Percentiles rank a stretch among this genome's conserved stretches.
These are phyloP conservation scores for Rhizopus stolonifer DNA, from an alignment of 371 early-diverging fungal genomes.

Conservation along the genomic window DNA sequence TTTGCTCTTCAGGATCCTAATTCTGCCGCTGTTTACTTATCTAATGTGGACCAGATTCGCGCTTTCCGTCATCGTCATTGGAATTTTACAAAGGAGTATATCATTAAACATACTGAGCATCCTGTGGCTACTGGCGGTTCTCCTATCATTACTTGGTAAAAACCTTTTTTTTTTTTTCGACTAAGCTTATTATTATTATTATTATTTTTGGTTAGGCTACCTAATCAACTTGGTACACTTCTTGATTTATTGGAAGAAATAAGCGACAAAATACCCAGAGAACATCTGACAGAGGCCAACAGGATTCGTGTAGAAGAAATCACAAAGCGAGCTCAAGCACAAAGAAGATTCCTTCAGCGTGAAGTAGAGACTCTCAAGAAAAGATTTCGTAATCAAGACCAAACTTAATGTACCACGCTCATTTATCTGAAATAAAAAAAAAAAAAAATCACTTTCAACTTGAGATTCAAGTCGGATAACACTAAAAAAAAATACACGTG, in stretches of 20 bases:
- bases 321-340: conserved; percentile 57
- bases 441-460: too few relatives aligned
- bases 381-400: conserved; percentile 30
- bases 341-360: conserved; percentile 57
- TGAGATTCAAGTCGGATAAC: too few relatives aligned
- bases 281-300: conserved; percentile 52
- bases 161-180: neutral
- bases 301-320: conserved; percentile 55
- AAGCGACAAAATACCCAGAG: conserved; percentile 36
- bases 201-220: too few relatives aligned
- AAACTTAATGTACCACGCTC: too few relatives aligned
- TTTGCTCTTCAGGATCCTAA: conserved; percentile 58
- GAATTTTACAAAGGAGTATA: conserved; percentile 86
- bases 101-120: conserved; percentile 74
- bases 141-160: conserved; percentile 57
- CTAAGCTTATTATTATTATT: too few relatives aligned
- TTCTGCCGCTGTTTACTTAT: conserved; percentile 66
- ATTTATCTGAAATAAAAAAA: too few relatives aligned
- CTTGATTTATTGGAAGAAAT: conserved; percentile 60
- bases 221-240: conserved; percentile 72
- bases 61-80: conserved; percentile 87
- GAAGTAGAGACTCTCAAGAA: conserved; percentile 59
- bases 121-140: conserved; percentile 71
- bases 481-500: too few relatives aligned
- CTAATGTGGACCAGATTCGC: conserved; percentile 81